phyloP scores from a whole-genome alignment of 2,329 filamentous ascomycete genomes.

The Pseudogymnoascus sp. region DNA sequence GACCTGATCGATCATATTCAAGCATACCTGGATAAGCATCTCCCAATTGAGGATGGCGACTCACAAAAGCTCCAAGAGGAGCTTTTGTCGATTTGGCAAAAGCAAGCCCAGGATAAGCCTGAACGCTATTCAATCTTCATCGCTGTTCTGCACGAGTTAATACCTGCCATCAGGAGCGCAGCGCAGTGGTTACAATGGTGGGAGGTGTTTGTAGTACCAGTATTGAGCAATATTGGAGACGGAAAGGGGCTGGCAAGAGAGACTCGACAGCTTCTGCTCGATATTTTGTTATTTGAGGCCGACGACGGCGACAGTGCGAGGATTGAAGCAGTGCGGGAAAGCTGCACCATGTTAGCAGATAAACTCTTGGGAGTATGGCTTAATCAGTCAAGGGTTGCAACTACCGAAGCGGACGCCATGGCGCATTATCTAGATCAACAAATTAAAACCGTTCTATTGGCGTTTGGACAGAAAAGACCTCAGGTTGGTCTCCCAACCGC shows the following conservation, averaged over 20 bases:
- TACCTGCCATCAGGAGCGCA: conserved; percentile 55
- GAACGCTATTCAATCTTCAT: conserved; percentile 60
- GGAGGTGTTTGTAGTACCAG: conserved; percentile 51
- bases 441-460: conserved; percentile 37
- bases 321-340: conserved; percentile 35
- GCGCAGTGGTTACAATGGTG: conserved; percentile 64
- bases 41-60: conserved; percentile 57
- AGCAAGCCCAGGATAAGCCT: conserved; percentile 49
- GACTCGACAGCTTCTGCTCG: conserved; percentile 54
- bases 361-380: conserved; percentile 52
- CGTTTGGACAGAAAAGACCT: conserved; percentile 57
- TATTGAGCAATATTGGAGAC: conserved; percentile 47
- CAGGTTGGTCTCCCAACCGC: conserved; percentile 35
- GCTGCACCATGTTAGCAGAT: conserved; percentile 45
- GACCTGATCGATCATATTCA: conserved; percentile 55
- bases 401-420: conserved; percentile 34
- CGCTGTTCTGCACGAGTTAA: conserved; percentile 54
- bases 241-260: conserved; percentile 58
- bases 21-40: conserved; percentile 59
- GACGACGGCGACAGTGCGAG: conserved; percentile 41
- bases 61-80: conserved; percentile 69
- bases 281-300: conserved; percentile 55
- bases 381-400: conserved; percentile 32
- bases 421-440: conserved; percentile 36
- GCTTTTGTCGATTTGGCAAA: conserved; percentile 57